phyloP scores from a whole-genome alignment of 768 basidiomycete genomes.

The Lactarius sanguifluus region DNA sequence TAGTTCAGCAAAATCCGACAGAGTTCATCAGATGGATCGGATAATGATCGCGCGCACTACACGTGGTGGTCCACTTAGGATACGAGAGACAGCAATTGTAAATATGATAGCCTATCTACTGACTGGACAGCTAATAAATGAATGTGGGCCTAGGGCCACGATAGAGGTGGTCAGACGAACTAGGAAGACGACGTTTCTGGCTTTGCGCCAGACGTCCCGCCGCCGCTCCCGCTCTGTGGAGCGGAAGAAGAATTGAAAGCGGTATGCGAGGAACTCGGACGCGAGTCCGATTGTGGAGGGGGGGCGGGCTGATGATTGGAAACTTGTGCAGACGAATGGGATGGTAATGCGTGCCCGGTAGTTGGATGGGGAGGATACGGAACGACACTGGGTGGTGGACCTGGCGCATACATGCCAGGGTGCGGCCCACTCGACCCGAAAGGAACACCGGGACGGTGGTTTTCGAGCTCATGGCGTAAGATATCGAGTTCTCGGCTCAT shows the following conservation, averaged over 20 bases:
- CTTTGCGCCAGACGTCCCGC: conserved; percentile 25
- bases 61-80: conserved; percentile 18
- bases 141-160: conserved; percentile 17
- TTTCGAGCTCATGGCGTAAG: conserved; percentile 72
- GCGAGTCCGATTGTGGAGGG: conserved; percentile 34
- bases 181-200: conserved; percentile 32
- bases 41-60: conserved; percentile 21
- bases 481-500: conserved; percentile 78
- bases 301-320: conserved; percentile 35
- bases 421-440: conserved; percentile 50
- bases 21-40: conserved; percentile 21
- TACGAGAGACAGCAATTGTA: conserved; percentile 17
- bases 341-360: conserved; percentile 46
- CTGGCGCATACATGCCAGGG: conserved; percentile 35
- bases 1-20: conserved; percentile 6
- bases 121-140: conserved; percentile 28
- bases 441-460: conserved; percentile 54
- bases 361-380: conserved; percentile 44
- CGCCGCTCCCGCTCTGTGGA: conserved; percentile 35
- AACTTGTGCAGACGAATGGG: conserved; percentile 41
- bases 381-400: conserved; percentile 42
- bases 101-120: conserved; percentile 26
- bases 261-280: conserved; percentile 62
- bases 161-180: conserved; percentile 18
- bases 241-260: conserved; percentile 46